Conservation (phyloP, 176 grass and related monocot genomes). For the Pharus latifolius region DNA sequence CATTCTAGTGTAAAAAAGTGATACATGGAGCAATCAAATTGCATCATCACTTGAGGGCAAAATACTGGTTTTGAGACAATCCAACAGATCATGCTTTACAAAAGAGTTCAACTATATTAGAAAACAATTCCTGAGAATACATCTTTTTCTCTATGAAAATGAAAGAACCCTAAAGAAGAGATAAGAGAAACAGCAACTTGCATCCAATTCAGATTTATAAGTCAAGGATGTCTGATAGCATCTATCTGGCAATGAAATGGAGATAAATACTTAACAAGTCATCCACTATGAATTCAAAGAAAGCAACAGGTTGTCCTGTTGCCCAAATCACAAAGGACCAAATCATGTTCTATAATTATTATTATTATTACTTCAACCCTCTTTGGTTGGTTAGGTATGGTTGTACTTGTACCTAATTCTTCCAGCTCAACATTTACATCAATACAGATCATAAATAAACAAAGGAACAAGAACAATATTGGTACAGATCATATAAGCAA, state of each 20-base stretch:
- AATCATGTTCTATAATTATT: constrained; percentile 19
- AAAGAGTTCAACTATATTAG: neutral
- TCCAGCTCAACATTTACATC: constrained; percentile 31
- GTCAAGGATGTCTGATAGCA: constrained; percentile 32
- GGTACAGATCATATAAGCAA: constrained; percentile 19
- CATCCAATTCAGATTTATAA: constrained; percentile 25
- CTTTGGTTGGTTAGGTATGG: constrained; percentile 26
- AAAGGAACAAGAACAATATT: constrained; percentile 36
- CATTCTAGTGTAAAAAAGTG: neutral
- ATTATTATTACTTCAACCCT: too few relatives aligned
- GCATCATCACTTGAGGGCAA: neutral
- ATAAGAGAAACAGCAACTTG: constrained; percentile 14
- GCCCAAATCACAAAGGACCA: constrained; percentile 4
- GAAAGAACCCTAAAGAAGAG: neutral
- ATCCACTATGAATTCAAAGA: constrained; percentile 25
- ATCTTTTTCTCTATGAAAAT: neutral
- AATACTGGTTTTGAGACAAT: constrained; percentile 3
- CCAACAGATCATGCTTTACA: neutral
- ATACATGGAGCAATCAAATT: neutral
- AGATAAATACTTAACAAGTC: constrained; percentile 13
- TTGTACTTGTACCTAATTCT: constrained; percentile 39
- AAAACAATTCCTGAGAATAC: constrained; percentile 10
- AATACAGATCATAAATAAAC: constrained; percentile 30
- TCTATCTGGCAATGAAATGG: constrained; percentile 32
- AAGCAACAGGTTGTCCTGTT: constrained; percentile 38